Evolutionary conservation across 176 grass and related monocot species (phyloP).

Genomic region (Lolium multiflorum): DNA sequence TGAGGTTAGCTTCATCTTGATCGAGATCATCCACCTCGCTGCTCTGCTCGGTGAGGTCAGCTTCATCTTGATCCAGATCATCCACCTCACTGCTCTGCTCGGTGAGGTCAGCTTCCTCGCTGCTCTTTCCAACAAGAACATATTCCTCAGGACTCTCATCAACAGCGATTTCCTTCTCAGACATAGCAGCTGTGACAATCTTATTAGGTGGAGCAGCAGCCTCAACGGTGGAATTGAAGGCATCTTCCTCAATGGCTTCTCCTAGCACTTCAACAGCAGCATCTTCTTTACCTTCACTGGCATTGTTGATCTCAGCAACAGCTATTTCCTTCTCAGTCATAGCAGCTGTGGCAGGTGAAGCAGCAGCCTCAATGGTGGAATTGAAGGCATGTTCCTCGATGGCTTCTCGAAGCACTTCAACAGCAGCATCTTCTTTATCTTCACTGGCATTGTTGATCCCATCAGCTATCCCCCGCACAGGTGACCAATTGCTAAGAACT

Average conservation of each 20-base stretch:
- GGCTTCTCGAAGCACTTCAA: slow-evolving; percentile 22
- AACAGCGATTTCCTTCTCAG: too few relatives aligned
- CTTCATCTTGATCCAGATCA: background rate
- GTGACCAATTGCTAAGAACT: slow-evolving; percentile 31
- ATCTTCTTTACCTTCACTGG: slow-evolving; percentile 7
- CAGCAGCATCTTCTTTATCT: background rate
- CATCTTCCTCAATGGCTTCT: slow-evolving; percentile 23
- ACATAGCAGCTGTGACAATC: too few relatives aligned
- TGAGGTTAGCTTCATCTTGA: background rate
- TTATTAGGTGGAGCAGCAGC: slow-evolving; percentile 7
- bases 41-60: background rate
- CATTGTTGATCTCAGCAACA: background rate
- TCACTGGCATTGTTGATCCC: slow-evolving; percentile 22
- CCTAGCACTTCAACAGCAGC: slow-evolving; percentile 9
- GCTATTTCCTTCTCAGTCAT: too few relatives aligned
- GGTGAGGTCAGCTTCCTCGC: background rate
- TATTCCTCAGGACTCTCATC: too few relatives aligned
- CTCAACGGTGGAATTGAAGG: background rate
- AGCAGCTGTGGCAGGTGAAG: background rate
- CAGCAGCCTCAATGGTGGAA: background rate
- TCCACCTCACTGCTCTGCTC: background rate
- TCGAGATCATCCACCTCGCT: background rate
- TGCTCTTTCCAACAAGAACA: too few relatives aligned
- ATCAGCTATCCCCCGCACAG: slow-evolving; percentile 15
- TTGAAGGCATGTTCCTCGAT: slow-evolving; percentile 15